Conservation (phyloP, 192 early-diverging fungal species). For the Kappamyces sp. region DNA sequence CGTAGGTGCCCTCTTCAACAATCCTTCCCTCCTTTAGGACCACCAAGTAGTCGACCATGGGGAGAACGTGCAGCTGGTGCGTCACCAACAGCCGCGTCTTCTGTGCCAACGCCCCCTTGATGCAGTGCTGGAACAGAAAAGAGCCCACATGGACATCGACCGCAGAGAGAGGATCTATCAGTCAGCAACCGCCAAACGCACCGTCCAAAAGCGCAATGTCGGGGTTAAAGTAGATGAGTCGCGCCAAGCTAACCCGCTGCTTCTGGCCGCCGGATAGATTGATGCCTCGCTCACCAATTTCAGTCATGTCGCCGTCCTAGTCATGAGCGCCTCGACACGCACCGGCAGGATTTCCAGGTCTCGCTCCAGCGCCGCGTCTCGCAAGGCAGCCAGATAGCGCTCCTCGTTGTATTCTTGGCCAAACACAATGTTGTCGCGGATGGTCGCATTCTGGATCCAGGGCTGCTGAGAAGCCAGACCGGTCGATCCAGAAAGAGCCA, state of each 20-base stretch:
- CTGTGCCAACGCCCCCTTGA: constrained; percentile 21
- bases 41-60: constrained; percentile 66
- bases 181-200: constrained; percentile 74
- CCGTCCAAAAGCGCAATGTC: constrained; percentile 82
- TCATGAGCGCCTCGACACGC: no score
- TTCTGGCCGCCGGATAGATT: constrained; percentile 70
- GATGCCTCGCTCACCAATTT: constrained; percentile 48
- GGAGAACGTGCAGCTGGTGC: constrained; percentile 45
- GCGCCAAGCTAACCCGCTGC: constrained; percentile 73
- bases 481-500: constrained; percentile 52
- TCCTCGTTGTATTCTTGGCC: constrained; percentile 49
- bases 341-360: constrained; percentile 61
- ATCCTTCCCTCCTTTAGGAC: constrained; percentile 70
- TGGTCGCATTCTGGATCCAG: constrained; percentile 80
- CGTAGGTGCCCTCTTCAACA: constrained; percentile 58
- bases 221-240: constrained; percentile 67
- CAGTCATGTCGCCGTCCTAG: constrained; percentile 55
- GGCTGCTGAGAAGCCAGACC: constrained; percentile 70
- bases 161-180: constrained; percentile 12
- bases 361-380: constrained; percentile 60
- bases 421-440: constrained; percentile 65
- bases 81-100: constrained; percentile 27
- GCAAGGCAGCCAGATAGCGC: constrained; percentile 59
- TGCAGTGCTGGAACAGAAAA: constrained; percentile 22
- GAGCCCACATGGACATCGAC: constrained; percentile 46